Base-by-base conservation (phyloP, 1,284 basidiomycete species). In the Pseudozyma flocculosa region DNA sequence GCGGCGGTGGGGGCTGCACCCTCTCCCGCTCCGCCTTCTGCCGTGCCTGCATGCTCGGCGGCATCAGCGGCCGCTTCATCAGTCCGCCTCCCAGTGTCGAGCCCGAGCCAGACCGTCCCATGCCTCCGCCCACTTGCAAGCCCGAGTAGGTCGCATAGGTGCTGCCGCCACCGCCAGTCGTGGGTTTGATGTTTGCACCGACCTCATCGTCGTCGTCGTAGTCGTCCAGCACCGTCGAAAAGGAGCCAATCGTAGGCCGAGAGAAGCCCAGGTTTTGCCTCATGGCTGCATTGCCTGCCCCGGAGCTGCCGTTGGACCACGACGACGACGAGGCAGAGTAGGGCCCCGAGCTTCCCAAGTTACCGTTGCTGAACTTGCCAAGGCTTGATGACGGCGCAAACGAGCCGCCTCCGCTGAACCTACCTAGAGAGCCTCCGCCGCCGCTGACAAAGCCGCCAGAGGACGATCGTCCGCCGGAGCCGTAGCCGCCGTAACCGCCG, bases 1-100 rank as follows among this genome's bases (percentile, higher is more conserved):
- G 59, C 36, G 59, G 37, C 4, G 45, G 49, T 4, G 46, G 26
- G 15, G 53, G 49, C 10, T 29, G 26, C 10, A 42, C 48, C 43
- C 37, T 29, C 9, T 50, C 54, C 2, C 62, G 48, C 4, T 34
- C 11, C 18, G 19, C 39, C 9, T 21, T 40, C 18, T 21, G 18
- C 39, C 39, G 19, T 15, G 39, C 39, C 39, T 23, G 22, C 10
- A 23, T 21, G 39, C 39, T 40, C 39, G 39, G 18, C 19, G 22
- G 39, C 9, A 40, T 7, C 39, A 19, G 9, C 9, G 39, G 39
- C 19, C 39, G 19, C 17, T 40, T 19, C 37, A 8, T 38, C 19
- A 4, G 39, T 17, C 17, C 18, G 39, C 18, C 39, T 15, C 10
- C 19, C 37, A n/a, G 4, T 21, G 17, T 21, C 5, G 4, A 38